Evolutionary conservation across 345 rosid species (phyloP), one percentile per base, ranked within the genome.

Genomic region (Kernera saxatilis): DNA sequence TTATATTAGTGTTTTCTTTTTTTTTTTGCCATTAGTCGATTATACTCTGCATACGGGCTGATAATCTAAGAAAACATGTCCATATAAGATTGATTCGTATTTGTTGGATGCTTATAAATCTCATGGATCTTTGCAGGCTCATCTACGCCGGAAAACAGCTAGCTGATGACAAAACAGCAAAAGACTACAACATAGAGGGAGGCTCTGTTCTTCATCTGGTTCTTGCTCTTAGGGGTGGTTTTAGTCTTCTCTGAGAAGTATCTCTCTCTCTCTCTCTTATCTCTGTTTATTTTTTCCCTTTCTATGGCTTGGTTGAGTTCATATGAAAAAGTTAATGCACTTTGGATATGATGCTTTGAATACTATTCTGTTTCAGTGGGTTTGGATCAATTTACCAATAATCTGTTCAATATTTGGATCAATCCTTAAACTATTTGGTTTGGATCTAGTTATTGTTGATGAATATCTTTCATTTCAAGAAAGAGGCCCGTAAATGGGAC

Each of bases 121-220:
- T 41, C 29, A 0, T 43, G 40, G 56, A 23, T 43, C 18, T 35
- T 72, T 51, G 72, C 79, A 87, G 90, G 85, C 91, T 93, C 9
- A 93, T 91, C 61, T 93, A 91, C 56, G 97, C 93, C 0, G 97
- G 98, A 2, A 93, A 89, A 83, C 96, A 93, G 86, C 84, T 93
- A 18, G 97, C 82, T 5, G 99, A 93, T 78, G 99, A 93, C 77
- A 93, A 86, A 65, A 91, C 97, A 1, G 97, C 97, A 5, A 77
- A 80, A 3, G 96, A 91, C 70, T 93, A 89, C 83, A 85, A 83
- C 65, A 88, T 93, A 2, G 97, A 91, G 68, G 97, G 99, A 45
- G 99, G 97, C 12, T 91, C 98, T 19, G 99, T 93, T 70, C 99
- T 93, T 48, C 97, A 93, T 82, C 87, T 93, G 60, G 98, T 93